Evolutionary conservation across 306 rosid genomes (phyloP).

Genomic region (Herpetospermum pedunculosum): DNA sequence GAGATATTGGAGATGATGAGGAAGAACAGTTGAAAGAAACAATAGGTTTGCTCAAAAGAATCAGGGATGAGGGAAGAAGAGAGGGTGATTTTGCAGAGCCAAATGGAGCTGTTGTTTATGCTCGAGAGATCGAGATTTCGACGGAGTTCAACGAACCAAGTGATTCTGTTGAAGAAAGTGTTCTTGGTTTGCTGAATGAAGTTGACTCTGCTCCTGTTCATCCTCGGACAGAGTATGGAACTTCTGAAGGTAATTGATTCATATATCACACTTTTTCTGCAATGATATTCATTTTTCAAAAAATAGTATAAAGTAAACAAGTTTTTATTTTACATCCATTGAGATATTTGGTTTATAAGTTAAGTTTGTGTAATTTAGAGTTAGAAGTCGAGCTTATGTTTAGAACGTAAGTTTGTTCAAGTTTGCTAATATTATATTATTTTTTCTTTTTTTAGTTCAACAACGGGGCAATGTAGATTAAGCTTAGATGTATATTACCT

Average conservation of each 20-base stretch:
- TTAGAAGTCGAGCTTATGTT: neutral
- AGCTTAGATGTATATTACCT: neutral
- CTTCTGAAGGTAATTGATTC: slow-evolving; percentile 5
- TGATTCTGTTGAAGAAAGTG: neutral
- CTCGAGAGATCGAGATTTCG: neutral
- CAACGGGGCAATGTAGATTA: no score
- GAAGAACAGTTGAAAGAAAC: slow-evolving; percentile 34
- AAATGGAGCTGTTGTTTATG: neutral
- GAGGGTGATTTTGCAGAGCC: slow-evolving; percentile 7
- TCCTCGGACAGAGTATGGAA: neutral
- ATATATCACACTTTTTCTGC: neutral
- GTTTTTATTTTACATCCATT: neutral
- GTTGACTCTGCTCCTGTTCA: neutral
- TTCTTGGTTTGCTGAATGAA: neutral
- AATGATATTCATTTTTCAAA: neutral
- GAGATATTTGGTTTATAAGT: neutral
- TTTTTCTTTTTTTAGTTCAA: no score
- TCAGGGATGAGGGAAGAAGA: slow-evolving; percentile 37
- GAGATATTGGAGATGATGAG: slow-evolving; percentile 14
- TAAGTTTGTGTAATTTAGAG: neutral
- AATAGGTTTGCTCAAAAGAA: slow-evolving; percentile 26
- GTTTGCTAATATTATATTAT: neutral
- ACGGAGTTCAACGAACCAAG: neutral
- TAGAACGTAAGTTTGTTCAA: neutral
- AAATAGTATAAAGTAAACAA: neutral